phyloP scores from a whole-genome alignment of 1,284 basidiomycete species.

The Cystobasidium slooffiae region DNA sequence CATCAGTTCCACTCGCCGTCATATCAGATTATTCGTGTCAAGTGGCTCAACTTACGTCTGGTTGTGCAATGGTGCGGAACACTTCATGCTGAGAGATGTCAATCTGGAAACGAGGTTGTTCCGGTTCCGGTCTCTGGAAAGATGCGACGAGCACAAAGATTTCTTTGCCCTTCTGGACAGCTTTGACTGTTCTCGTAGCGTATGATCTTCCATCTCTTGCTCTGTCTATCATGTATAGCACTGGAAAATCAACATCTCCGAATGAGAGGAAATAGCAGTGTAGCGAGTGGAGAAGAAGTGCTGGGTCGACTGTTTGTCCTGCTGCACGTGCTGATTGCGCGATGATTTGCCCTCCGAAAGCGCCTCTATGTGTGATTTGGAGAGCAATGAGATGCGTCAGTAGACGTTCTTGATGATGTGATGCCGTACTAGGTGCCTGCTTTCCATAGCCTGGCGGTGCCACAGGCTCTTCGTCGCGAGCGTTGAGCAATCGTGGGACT shows the following conservation, averaged over 20 bases:
- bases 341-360: slow-evolving; percentile 85
- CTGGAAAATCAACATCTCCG: slow-evolving; percentile 74
- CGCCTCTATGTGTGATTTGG: slow-evolving; percentile 62
- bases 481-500: too few species aligned
- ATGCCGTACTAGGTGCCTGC: neutral
- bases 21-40: neutral
- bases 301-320: slow-evolving; percentile 70
- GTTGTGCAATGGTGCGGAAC: slow-evolving; percentile 46
- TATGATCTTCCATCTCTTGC: slow-evolving; percentile 72
- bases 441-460: too few species aligned
- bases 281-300: slow-evolving; percentile 65
- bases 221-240: slow-evolving; percentile 83
- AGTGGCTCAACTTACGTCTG: slow-evolving; percentile 42
- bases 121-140: slow-evolving; percentile 78
- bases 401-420: neutral
- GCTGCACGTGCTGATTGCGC: slow-evolving; percentile 82
- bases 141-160: slow-evolving; percentile 86
- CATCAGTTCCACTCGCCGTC: neutral
- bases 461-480: too few species aligned
- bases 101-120: slow-evolving; percentile 63
- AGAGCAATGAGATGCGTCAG: slow-evolving; percentile 1
- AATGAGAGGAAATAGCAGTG: slow-evolving; percentile 81
- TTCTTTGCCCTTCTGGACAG: slow-evolving; percentile 72
- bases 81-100: slow-evolving; percentile 9
- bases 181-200: slow-evolving; percentile 72